These are phyloP conservation scores for Desmodesmus armatus DNA, from an alignment of 139 green algal genomes.

Conservation along the genomic window DNA sequence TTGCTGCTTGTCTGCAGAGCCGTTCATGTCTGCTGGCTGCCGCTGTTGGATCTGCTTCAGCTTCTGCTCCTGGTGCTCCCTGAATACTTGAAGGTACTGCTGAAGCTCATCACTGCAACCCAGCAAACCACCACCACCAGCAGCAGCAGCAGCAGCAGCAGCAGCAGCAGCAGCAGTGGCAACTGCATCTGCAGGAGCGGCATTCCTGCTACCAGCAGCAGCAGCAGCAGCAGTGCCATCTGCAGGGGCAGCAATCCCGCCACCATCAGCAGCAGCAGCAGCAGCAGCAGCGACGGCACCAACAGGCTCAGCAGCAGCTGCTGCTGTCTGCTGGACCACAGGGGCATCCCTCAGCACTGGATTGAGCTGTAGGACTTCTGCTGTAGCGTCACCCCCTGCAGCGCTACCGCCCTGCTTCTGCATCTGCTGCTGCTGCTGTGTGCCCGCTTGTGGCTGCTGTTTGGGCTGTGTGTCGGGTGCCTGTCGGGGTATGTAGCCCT, in stretches of 20 bases:
- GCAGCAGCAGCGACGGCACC: neutral
- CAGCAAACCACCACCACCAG: neutral
- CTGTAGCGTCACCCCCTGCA: neutral
- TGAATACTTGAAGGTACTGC: neutral
- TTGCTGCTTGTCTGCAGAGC: neutral
- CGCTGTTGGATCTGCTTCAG: neutral
- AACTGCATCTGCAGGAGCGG: neutral
- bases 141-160: neutral
- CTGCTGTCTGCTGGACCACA: no score
- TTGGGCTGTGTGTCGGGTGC: neutral
- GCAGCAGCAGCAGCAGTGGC: conserved; percentile 9
- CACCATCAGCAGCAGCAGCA: neutral
- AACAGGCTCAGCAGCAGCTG: neutral
- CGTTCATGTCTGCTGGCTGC: neutral
- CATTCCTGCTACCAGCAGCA: neutral
- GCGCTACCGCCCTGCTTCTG: no score
- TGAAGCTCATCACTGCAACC: neutral
- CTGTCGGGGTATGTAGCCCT: conserved; percentile 20
- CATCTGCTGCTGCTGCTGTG: conserved; percentile 17
- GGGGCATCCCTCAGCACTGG: neutral
- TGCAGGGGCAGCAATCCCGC: neutral
- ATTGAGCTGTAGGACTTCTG: conserved; percentile 30
- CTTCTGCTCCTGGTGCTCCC: neutral
- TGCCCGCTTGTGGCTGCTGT: neutral
- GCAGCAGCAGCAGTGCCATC: neutral